These are phyloP conservation scores for Coniochaeta sp. DNA, from an alignment of 2,329 filamentous ascomycete species.

Conservation along the genomic window DNA sequence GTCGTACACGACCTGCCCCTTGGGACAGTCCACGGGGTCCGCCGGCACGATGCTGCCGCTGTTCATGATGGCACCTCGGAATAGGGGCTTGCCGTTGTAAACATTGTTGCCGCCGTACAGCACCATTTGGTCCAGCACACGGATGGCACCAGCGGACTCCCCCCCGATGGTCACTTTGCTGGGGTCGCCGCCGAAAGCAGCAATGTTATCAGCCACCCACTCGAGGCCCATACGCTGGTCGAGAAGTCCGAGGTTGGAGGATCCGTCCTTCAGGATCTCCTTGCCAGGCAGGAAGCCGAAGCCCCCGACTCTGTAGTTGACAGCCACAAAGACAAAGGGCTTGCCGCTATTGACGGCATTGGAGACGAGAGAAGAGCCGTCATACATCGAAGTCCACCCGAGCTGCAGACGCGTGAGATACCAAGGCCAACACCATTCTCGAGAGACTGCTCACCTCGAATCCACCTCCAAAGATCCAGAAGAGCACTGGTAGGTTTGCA, in stretches of 20 bases:
- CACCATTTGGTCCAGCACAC: constrained; percentile 68
- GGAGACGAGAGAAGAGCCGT: constrained; percentile 37
- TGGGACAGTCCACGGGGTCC: constrained; percentile 55
- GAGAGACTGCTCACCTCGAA: constrained; percentile 34
- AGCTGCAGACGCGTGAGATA: constrained; percentile 18
- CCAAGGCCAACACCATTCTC: too few species aligned
- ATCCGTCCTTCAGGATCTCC: constrained; percentile 60
- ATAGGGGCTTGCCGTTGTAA: constrained; percentile 69
- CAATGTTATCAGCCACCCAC: constrained; percentile 75
- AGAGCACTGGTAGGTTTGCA: constrained; percentile 57
- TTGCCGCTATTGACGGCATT: constrained; percentile 42
- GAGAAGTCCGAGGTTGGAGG: constrained; percentile 62
- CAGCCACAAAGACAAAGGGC: constrained; percentile 66
- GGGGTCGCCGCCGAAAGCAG: constrained; percentile 70
- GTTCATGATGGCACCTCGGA: constrained; percentile 74
- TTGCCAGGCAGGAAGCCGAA: constrained; percentile 68
- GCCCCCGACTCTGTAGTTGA: constrained; percentile 70
- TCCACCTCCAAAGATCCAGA: constrained; percentile 66
- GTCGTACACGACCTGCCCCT: constrained; percentile 60
- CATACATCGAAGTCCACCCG: constrained; percentile 43
- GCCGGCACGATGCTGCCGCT: constrained; percentile 58
- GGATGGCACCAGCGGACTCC: constrained; percentile 64
- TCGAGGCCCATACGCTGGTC: constrained; percentile 67
- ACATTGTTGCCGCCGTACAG: constrained; percentile 65
- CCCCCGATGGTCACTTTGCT: constrained; percentile 76